Evolutionary conservation across 257 asterid genomes (phyloP), one percentile per base, ranked within the genome.

Genomic region (Solanum arcanum): DNA sequence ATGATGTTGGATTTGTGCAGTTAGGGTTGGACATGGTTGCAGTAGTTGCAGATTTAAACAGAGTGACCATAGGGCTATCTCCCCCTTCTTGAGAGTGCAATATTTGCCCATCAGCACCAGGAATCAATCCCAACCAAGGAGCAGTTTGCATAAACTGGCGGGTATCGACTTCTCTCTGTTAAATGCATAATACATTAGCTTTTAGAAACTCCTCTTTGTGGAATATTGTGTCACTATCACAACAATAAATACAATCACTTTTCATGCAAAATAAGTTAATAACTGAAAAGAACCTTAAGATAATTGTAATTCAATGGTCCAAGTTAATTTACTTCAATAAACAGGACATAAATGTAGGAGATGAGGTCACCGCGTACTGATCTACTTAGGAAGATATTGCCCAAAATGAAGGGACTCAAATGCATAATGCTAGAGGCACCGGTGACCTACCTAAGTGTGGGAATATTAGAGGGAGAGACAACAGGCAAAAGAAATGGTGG

Each of bases 101-200:
- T 78, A 95, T 89, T 90, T 96, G 99, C 77, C 99, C 99, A 69
- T 97, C 99, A 27, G 92, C 91, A 90, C 99, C 97, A 87, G 99
- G 98, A 84, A 96, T 91, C 87, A 97, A 89, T 69, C 99, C 99
- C 88, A 97, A 90, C 99, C 99, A 97, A 84, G 99, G 99, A 70
- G 99, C 99, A 29, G 98, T 96, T 91, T 94, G 99, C 98, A 96
- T 90, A 93, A 96, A 97, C 88, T 96, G 96, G 91, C 95, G 91
- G n/a, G 99, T 96, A 89, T 96, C 99, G n/a, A 92, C 93, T 93
- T 97, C 98, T 90, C 98, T 97, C 99, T 95, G 94, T 88, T 60
- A 66, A 87, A 27, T 33, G 88, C 31, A 59, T 11, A 29, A 86
- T 35, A 78, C 78, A 66, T 87, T 64, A 87, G 88, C 11, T 49